These are phyloP conservation scores for Breynia disticha DNA, from an alignment of 441 rosid genomes.

Conservation along the genomic window DNA sequence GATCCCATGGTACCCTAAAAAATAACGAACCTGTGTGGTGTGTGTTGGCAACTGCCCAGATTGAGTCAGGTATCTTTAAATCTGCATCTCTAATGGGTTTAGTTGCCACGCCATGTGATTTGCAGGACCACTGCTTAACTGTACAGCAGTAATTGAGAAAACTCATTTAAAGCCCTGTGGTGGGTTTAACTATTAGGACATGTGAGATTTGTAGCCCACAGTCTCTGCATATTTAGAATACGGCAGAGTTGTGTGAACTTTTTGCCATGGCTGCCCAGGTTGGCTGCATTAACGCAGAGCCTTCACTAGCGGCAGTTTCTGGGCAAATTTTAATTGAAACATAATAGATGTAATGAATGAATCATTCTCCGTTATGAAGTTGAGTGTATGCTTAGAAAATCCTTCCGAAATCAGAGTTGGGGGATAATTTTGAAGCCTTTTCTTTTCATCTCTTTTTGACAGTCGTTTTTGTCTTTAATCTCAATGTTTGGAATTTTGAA, in stretches of 20 bases:
- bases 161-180: constrained; percentile 13
- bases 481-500: no score
- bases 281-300: constrained; percentile 62
- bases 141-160: constrained; percentile 36
- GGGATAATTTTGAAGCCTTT: no score
- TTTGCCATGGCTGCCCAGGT: constrained; percentile 89
- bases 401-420: no score
- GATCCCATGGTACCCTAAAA: constrained; percentile 46
- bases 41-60: constrained; percentile 9
- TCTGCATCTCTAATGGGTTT: constrained; percentile 1
- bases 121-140: constrained; percentile 24
- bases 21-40: neutral
- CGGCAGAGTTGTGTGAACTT: constrained; percentile 27
- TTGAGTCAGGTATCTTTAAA: constrained; percentile 1
- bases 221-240: constrained; percentile 42
- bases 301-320: constrained; percentile 98
- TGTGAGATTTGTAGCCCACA: constrained; percentile 26
- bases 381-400: no score
- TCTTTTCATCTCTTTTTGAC: no score
- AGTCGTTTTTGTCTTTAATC: no score
- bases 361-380: no score
- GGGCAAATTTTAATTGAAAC: constrained; percentile 20
- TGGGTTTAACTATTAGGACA: constrained; percentile 26
- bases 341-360: neutral
- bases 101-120: constrained; percentile 27